These are phyloP conservation scores for Naumovozyma dairenensis DNA, from an alignment of 805 yeast genomes.

Conservation along the genomic window DNA sequence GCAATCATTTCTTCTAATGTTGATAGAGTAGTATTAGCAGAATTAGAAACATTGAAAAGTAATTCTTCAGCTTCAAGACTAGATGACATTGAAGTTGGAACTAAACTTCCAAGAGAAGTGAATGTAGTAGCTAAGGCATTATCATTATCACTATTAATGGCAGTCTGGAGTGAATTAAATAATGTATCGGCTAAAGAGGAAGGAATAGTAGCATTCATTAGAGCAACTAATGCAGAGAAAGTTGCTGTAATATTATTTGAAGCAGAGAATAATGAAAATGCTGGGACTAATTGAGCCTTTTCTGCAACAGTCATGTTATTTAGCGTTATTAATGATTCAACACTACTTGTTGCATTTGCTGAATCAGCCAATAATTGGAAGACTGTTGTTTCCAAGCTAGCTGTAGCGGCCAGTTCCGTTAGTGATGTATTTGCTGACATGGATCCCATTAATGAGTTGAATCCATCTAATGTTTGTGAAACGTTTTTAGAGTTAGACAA, in stretches of 20 bases:
- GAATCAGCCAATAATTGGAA: slow-evolving; percentile 18
- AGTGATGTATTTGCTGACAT: slow-evolving; percentile 4
- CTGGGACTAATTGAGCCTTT: slow-evolving; percentile 18
- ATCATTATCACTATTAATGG: slow-evolving; percentile 3
- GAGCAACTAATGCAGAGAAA: slow-evolving; percentile 11
- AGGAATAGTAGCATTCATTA: slow-evolving; percentile 18
- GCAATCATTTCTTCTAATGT: slow-evolving; percentile 12
- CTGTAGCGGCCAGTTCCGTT: slow-evolving; percentile 5
- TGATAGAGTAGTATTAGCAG: slow-evolving; percentile 13
- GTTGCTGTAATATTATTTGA: slow-evolving; percentile 19
- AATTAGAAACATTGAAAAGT: slow-evolving; percentile 10
- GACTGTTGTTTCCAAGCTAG: slow-evolving; percentile 9
- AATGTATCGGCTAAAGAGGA: slow-evolving; percentile 9
- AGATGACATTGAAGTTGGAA: slow-evolving; percentile 9
- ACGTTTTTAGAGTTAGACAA: slow-evolving; percentile 16
- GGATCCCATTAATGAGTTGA: slow-evolving; percentile 10
- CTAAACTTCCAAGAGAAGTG: slow-evolving; percentile 6
- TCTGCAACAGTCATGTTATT: slow-evolving; percentile 17
- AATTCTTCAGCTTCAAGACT: slow-evolving; percentile 14
- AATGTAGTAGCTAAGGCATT: slow-evolving; percentile 12
- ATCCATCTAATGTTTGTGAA: slow-evolving; percentile 13
- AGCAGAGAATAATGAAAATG: slow-evolving; percentile 15
- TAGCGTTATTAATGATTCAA: slow-evolving; percentile 18
- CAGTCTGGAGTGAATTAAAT: slow-evolving; percentile 10
- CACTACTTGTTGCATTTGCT: slow-evolving; percentile 17